phyloP scores from a whole-genome alignment of 768 basidiomycete species.

The Amylocystis lapponica region DNA sequence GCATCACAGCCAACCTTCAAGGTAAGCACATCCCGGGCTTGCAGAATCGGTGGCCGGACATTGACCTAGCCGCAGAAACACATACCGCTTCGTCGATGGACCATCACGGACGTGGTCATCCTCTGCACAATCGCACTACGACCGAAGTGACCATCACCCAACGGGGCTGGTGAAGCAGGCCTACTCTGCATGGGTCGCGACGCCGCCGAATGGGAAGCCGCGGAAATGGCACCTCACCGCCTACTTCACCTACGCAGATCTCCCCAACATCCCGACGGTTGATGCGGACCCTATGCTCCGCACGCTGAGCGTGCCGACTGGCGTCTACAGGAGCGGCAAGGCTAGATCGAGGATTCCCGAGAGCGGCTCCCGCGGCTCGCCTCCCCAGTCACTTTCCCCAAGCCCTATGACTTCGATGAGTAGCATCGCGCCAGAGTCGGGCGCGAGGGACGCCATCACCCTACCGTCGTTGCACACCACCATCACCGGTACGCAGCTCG shows the following conservation, averaged over 20 bases:
- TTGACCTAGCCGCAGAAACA: conserved; percentile 10
- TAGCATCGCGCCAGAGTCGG: conserved; percentile 20
- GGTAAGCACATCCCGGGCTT: conserved; percentile 26
- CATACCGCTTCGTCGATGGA: conserved; percentile 54
- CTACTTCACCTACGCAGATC: conserved; percentile 37
- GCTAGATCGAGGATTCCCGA: conserved; percentile 31
- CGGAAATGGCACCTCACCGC: conserved; percentile 64
- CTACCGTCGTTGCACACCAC: conserved; percentile 39
- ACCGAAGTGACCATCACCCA: conserved; percentile 47
- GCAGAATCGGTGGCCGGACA: conserved; percentile 21
- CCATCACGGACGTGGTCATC: conserved; percentile 42
- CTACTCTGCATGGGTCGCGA: conserved; percentile 60
- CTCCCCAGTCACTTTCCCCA: conserved; percentile 19
- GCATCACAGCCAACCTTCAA: conserved; percentile 30
- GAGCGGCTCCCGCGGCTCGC: conserved; percentile 17
- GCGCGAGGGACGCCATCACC: too few species aligned
- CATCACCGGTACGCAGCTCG: conserved; percentile 25
- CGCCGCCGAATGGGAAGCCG: conserved; percentile 38
- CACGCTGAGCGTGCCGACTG: conserved; percentile 30
- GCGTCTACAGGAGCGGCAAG: conserved; percentile 38
- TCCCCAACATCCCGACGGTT: conserved; percentile 31
- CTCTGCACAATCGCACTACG: conserved; percentile 53
- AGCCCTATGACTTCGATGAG: too few species aligned
- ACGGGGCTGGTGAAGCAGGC: conserved; percentile 62
- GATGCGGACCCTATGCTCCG: conserved; percentile 32